These are phyloP conservation scores for Xylaria arbuscula DNA, from an alignment of 2,329 filamentous ascomycete species.

Conservation along the genomic window DNA sequence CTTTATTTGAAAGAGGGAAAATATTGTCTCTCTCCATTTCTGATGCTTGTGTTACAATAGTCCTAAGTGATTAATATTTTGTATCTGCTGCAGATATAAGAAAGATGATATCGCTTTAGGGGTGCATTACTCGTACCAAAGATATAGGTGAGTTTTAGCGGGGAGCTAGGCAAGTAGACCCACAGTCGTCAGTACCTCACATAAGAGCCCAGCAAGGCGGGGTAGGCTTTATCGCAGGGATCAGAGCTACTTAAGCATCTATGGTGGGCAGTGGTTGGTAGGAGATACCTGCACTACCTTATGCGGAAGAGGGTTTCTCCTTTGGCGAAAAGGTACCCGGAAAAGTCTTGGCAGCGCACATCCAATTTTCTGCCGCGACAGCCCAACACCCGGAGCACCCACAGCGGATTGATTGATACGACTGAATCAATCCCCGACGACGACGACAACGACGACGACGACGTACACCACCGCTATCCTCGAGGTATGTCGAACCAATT, in stretches of 20 bases:
- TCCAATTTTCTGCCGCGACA: slow-evolving; percentile 45
- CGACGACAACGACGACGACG: slow-evolving; percentile 15
- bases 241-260: background rate
- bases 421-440: slow-evolving; percentile 29
- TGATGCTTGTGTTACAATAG: too few species aligned
- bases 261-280: background rate
- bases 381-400: slow-evolving; percentile 33
- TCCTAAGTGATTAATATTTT: too few species aligned
- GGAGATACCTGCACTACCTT: background rate
- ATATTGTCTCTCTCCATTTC: too few species aligned
- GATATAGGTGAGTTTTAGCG: background rate
- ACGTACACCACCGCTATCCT: slow-evolving; percentile 16
- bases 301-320: slow-evolving; percentile 51
- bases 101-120: background rate
- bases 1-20: too few species aligned
- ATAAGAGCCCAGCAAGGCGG: too few species aligned
- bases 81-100: background rate
- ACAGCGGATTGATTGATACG: slow-evolving; percentile 22
- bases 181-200: too few species aligned
- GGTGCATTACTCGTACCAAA: background rate
- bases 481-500: slow-evolving; percentile 21
- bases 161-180: too few species aligned
- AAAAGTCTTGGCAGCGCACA: slow-evolving; percentile 50
- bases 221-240: background rate
- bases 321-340: slow-evolving; percentile 41